These are phyloP conservation scores for Acrocalymma vagum DNA, from an alignment of 2,329 filamentous ascomycete species.

Conservation along the genomic window DNA sequence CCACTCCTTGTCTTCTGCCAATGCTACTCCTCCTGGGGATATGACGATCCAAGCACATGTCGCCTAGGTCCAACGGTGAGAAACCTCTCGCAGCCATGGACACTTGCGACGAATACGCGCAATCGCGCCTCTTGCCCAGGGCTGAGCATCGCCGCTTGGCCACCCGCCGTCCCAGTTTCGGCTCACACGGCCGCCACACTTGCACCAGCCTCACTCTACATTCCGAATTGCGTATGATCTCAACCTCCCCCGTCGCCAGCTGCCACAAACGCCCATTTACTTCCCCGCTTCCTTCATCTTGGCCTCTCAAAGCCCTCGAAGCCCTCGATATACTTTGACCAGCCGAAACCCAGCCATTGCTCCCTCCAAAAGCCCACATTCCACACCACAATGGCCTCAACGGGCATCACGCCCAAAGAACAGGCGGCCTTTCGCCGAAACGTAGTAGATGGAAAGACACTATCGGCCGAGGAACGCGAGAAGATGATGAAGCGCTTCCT, in stretches of 20 bases:
- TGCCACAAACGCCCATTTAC: slow-evolving; percentile 7
- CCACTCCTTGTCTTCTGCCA: slow-evolving; percentile 3
- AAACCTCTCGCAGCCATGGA: slow-evolving; percentile 12
- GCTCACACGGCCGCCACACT: slow-evolving; percentile 31
- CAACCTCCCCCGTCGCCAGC: slow-evolving; percentile 18
- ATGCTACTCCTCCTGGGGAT: slow-evolving; percentile 2
- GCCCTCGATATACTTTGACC: too few relatives aligned
- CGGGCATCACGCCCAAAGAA: slow-evolving; percentile 40
- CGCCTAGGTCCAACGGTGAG: neutral
- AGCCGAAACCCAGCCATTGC: too few relatives aligned
- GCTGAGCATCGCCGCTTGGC: slow-evolving; percentile 38
- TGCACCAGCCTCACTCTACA: slow-evolving; percentile 38
- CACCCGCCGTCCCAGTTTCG: slow-evolving; percentile 30
- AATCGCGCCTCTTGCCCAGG: slow-evolving; percentile 38
- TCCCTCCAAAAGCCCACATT: slow-evolving; percentile 11
- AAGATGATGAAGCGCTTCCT: slow-evolving; percentile 61
- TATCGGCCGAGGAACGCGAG: slow-evolving; percentile 59
- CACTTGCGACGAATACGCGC: slow-evolving; percentile 36
- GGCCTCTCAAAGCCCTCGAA: slow-evolving; percentile 15
- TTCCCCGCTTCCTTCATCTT: slow-evolving; percentile 7
- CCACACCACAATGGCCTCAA: slow-evolving; percentile 39
- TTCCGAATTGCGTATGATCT: slow-evolving; percentile 28
- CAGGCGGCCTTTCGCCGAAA: slow-evolving; percentile 42
- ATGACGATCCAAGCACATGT: slow-evolving; percentile 1
- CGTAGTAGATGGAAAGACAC: slow-evolving; percentile 48